Evolutionary conservation across 2,329 filamentous ascomycete genomes (phyloP).

Genomic region (Phoma herbarum): DNA sequence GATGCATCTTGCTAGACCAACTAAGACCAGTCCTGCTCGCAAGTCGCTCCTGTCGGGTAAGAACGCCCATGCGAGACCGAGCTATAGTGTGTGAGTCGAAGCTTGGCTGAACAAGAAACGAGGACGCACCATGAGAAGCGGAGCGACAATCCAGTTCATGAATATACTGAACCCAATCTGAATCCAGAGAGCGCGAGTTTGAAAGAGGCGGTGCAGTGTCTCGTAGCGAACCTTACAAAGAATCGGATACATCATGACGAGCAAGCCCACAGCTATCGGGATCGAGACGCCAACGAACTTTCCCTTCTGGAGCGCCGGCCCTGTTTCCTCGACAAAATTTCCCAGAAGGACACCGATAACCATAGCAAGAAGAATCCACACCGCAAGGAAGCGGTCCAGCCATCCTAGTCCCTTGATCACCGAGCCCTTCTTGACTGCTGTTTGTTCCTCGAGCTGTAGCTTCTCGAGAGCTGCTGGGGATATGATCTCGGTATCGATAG

Average conservation of each 20-base stretch:
- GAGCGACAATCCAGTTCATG: slow-evolving; percentile 6
- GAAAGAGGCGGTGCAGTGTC: slow-evolving; percentile 8
- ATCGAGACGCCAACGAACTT: slow-evolving; percentile 7
- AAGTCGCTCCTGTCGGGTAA: slow-evolving; percentile 8
- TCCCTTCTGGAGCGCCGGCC: slow-evolving; percentile 6
- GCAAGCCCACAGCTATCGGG: slow-evolving; percentile 6
- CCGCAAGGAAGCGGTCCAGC: slow-evolving; percentile 9
- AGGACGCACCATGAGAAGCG: slow-evolving; percentile 6
- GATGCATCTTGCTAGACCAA: slow-evolving; percentile 7
- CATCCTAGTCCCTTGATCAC: slow-evolving; percentile 4
- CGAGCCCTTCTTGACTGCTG: slow-evolving; percentile 3
- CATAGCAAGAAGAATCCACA: slow-evolving; percentile 9
- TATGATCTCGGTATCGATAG: slow-evolving; percentile 1
- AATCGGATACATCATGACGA: slow-evolving; percentile 9
- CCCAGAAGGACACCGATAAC: slow-evolving; percentile 5
- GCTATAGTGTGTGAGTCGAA: slow-evolving; percentile 7
- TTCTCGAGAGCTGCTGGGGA: slow-evolving; percentile 4
- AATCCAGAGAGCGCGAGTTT: slow-evolving; percentile 8
- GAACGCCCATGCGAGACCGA: slow-evolving; percentile 8
- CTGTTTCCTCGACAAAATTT: slow-evolving; percentile 7
- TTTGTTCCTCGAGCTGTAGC: slow-evolving; percentile 4
- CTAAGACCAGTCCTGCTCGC: slow-evolving; percentile 8
- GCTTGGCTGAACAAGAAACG: background rate
- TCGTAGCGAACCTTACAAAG: slow-evolving; percentile 8
- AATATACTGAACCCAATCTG: slow-evolving; percentile 9